Evolutionary conservation across 148 eudicot genomes (phyloP), one percentile per base, ranked within the genome.

Genomic region (Rhododendron ovatum): DNA sequence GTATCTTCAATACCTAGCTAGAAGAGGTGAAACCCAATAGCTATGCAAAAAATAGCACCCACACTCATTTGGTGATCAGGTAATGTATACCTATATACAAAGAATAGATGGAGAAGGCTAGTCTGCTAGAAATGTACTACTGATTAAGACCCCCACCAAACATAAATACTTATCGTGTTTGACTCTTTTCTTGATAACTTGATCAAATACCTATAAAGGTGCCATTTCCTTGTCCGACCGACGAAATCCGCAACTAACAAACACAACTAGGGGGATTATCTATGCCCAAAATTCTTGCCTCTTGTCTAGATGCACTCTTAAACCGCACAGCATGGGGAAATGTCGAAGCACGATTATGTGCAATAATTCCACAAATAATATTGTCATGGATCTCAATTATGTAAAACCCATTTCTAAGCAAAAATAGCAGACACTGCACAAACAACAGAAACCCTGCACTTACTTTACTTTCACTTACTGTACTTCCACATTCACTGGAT

Each of bases 81-180:
- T n/a, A n/a, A n/a, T n/a, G n/a, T n/a, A n/a, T n/a, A n/a, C n/a
- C n/a, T n/a, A n/a, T n/a, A n/a, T n/a, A n/a, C n/a, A n/a, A n/a
- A n/a, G n/a, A n/a, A 53, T 20, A 35, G 86, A 59, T 37, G 84
- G 50, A 35, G 67, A 73, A 26, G 26, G 37, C 24, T 73, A 35
- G 73, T 63, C 81, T 80, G 69, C 71, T 79, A 8, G 53, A 17
- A 45, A 26, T 65, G 10, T 67, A 30, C 69, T 57, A 24, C 48
- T 77, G 88, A 83, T 77, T 4, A 55, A 87, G 77, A 77, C 88
- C 39, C 39, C 50, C 77, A 83, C 82, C 83, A 71, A 83, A 74
- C 74, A 22, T 37, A 22, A 1, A 5, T 71, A 71, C 41, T 71
- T 30, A 33, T 71, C 41, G 43, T 33, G 76, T 30, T 67, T 67